A percentile compares a stretch with the other conserved stretches of the same genome.
These are phyloP conservation scores for Populus hybrid DNA, from an alignment of 441 rosid species.

Conservation along the genomic window DNA sequence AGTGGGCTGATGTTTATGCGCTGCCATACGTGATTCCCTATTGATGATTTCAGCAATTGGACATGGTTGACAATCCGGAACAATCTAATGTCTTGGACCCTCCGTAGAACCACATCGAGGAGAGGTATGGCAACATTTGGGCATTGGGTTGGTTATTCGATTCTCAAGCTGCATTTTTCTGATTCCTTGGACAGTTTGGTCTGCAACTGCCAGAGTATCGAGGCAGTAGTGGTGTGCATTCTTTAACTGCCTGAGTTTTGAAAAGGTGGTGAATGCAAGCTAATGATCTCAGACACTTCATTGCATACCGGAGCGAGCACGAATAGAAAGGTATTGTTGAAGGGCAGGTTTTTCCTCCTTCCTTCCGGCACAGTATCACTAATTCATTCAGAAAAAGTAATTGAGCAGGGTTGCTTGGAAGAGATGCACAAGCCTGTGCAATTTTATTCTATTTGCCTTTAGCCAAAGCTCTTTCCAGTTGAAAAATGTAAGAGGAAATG, in stretches of 20 bases:
- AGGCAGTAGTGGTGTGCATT: background rate
- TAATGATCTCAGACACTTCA: background rate
- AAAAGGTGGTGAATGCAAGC: slow-evolving; percentile 4
- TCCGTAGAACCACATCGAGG: background rate
- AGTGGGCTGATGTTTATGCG: slow-evolving; percentile 41
- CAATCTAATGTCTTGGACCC: background rate
- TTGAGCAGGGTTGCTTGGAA: slow-evolving; percentile 23
- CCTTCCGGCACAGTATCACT: slow-evolving; percentile 8
- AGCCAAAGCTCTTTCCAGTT: slow-evolving; percentile 31
- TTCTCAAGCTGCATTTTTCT: slow-evolving; percentile 18
- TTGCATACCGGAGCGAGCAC: background rate
- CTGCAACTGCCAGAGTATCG: slow-evolving; percentile 1
- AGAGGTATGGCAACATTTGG: slow-evolving; percentile 19
- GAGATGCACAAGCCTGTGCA: slow-evolving; percentile 26
- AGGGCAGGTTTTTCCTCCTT: slow-evolving; percentile 4
- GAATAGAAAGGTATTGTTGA: background rate
- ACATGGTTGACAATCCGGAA: slow-evolving; percentile 10
- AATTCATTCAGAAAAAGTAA: slow-evolving; percentile 26
- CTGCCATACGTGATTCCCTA: slow-evolving; percentile 62
- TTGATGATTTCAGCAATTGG: slow-evolving; percentile 23
- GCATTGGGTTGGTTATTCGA: slow-evolving; percentile 6
- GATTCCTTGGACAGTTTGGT: slow-evolving; percentile 10
- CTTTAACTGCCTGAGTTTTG: background rate
- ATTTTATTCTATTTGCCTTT: slow-evolving; percentile 25
- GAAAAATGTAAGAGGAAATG: slow-evolving; percentile 31